A percentile compares a stretch with the other conserved stretches of the same genome.
Evolutionary conservation across 2,329 filamentous ascomycete genomes (phyloP).

Genomic region (Cadophora sp.): DNA sequence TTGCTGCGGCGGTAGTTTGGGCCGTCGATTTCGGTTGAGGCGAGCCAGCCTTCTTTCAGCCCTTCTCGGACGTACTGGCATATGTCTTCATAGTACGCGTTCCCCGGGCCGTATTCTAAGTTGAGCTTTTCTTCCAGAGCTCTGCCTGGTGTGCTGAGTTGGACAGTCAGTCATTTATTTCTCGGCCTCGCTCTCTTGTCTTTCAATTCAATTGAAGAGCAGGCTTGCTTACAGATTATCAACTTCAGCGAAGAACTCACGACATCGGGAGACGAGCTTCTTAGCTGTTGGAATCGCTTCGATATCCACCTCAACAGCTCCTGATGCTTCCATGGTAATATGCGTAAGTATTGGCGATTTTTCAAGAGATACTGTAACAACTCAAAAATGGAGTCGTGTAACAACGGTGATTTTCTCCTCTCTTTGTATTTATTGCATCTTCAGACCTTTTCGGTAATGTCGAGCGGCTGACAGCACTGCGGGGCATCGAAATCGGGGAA

Average conservation of each 20-base stretch:
- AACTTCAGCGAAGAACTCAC: constrained; percentile 42
- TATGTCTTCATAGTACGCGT: constrained; percentile 51
- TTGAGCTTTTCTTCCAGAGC: constrained; percentile 53
- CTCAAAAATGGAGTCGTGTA: neutral
- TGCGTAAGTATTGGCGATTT: neutral
- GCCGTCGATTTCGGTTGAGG: constrained; percentile 51
- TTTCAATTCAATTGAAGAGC: neutral
- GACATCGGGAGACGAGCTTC: constrained; percentile 25
- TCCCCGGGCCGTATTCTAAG: constrained; percentile 51
- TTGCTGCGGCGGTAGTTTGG: constrained; percentile 55
- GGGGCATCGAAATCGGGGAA: neutral
- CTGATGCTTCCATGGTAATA: constrained; percentile 5
- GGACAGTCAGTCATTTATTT: neutral
- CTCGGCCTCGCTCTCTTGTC: neutral
- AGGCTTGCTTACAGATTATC: constrained; percentile 40
- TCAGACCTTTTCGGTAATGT: neutral
- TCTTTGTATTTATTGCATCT: neutral
- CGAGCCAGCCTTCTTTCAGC: constrained; percentile 54
- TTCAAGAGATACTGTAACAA: neutral
- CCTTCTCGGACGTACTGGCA: constrained; percentile 48
- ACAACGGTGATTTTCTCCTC: neutral
- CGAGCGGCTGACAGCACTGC: neutral
- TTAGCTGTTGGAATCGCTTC: constrained; percentile 21
- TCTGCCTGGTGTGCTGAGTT: constrained; percentile 52
- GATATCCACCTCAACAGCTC: constrained; percentile 20